phyloP scores from a whole-genome alignment of 371 early-diverging fungal species.

The Mucor saturninus region DNA sequence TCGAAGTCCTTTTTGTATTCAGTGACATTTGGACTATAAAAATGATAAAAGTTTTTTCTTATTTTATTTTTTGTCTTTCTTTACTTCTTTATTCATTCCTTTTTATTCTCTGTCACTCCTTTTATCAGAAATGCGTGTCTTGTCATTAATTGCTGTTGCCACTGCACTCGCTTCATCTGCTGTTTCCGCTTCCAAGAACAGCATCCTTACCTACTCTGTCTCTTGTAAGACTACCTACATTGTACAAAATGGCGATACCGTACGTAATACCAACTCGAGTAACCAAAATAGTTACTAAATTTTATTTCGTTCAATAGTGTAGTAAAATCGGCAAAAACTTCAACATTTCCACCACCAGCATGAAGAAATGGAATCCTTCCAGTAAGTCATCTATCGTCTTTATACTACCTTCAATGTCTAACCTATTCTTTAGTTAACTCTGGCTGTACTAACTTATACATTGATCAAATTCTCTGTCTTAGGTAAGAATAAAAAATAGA shows the following conservation, averaged over 20 bases:
- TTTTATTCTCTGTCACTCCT: slow-evolving; percentile 8
- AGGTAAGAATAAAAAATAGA: slow-evolving; percentile 21
- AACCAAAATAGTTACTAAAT: not conserved
- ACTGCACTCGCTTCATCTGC: slow-evolving; percentile 20
- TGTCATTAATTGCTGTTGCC: slow-evolving; percentile 15
- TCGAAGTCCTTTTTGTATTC: too few relatives aligned
- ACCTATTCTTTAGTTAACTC: slow-evolving; percentile 20
- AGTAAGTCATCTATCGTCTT: slow-evolving; percentile 14
- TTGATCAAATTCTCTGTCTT: slow-evolving; percentile 31
- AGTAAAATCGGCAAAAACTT: slow-evolving; percentile 28
- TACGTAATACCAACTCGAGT: slow-evolving; percentile 3
- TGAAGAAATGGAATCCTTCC: slow-evolving; percentile 36
- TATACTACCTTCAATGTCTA: not conserved
- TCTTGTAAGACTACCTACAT: slow-evolving; percentile 29
- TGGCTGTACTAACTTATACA: slow-evolving; percentile 34
- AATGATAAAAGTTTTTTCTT: not conserved
- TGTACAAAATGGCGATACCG: slow-evolving; percentile 33
- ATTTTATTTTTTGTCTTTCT: slow-evolving; percentile 5
- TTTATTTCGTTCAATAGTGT: slow-evolving; percentile 21
- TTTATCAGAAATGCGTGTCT: slow-evolving; percentile 12
- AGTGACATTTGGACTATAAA: not conserved
- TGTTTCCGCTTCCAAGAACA: slow-evolving; percentile 6
- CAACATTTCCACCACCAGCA: slow-evolving; percentile 17
- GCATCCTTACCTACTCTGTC: slow-evolving; percentile 19
- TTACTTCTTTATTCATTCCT: slow-evolving; percentile 4